phyloP scores from a whole-genome alignment of 2,329 filamentous ascomycete species.

The Pyrenochaeta sp. region DNA sequence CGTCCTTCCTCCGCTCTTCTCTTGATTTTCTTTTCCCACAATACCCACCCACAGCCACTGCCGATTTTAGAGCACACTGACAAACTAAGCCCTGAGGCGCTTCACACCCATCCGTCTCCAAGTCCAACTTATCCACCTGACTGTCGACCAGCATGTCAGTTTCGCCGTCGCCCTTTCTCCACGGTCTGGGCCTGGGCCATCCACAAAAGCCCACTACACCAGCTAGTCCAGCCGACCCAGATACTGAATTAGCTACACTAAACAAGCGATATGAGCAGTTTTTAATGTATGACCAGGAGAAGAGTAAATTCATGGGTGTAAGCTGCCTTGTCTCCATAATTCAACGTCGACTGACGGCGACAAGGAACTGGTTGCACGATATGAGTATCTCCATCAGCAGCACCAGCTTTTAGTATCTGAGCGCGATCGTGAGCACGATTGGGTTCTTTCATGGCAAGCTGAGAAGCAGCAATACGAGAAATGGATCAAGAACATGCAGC shows the following conservation, averaged over 20 bases:
- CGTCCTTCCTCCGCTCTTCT: constrained; percentile 1
- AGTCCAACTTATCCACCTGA: not conserved
- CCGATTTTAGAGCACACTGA: not conserved
- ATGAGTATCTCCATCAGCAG: constrained; percentile 47
- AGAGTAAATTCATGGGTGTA: constrained; percentile 46
- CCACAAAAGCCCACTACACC: not conserved
- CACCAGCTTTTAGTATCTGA: constrained; percentile 37
- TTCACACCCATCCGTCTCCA: not conserved
- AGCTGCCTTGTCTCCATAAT: not conserved
- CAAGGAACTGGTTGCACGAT: constrained; percentile 53
- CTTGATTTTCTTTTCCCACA: not conserved
- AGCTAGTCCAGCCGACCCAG: not conserved
- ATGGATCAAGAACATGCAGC: constrained; percentile 23
- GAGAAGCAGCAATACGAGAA: constrained; percentile 32
- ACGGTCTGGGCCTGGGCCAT: constrained; percentile 10
- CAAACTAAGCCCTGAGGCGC: not conserved
- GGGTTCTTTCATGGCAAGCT: constrained; percentile 23
- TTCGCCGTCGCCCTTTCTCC: constrained; percentile 19
- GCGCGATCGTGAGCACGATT: constrained; percentile 34
- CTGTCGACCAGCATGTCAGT: constrained; percentile 21
- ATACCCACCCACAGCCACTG: not conserved
- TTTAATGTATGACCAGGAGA: constrained; percentile 39
- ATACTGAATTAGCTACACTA: constrained; percentile 21
- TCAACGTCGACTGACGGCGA: constrained; percentile 4
- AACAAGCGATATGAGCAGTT: constrained; percentile 44